A percentile compares a stretch with the other conserved stretches of the same genome.
Evolutionary conservation across 352 stramenopile genomes (phyloP).

Genomic region (Globisporangium spinosum): DNA sequence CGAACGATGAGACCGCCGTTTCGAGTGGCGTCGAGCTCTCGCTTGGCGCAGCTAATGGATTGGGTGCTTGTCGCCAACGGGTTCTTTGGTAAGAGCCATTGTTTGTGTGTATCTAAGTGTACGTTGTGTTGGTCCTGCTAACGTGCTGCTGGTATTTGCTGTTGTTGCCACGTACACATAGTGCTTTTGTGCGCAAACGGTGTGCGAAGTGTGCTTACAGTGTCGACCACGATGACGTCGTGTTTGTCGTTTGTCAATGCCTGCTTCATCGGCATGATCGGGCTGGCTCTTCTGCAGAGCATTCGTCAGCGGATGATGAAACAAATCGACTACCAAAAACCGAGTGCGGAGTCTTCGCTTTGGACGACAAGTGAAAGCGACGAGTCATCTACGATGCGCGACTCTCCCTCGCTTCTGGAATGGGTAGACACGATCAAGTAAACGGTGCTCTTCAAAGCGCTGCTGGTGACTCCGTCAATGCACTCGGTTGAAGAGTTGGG

Average conservation of each 20-base stretch:
- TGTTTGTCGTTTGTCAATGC: slow-evolving; percentile 49
- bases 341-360: not conserved
- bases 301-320: slow-evolving; percentile 8
- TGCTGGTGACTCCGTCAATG: slow-evolving; percentile 34
- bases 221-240: slow-evolving; percentile 47
- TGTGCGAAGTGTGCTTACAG: slow-evolving; percentile 58
- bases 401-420: slow-evolving; percentile 16
- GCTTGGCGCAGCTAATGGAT: slow-evolving; percentile 27
- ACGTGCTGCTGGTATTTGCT: not conserved
- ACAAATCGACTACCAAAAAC: not conserved
- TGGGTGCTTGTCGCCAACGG: slow-evolving; percentile 47
- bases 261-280: slow-evolving; percentile 22
- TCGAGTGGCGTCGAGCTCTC: slow-evolving; percentile 35
- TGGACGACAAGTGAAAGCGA: slow-evolving; percentile 26
- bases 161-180: slow-evolving; percentile 15
- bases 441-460: slow-evolving; percentile 18
- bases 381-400: slow-evolving; percentile 14
- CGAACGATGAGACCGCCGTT: slow-evolving; percentile 29
- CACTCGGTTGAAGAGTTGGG: slow-evolving; percentile 26
- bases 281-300: slow-evolving; percentile 18
- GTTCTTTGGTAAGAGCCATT: slow-evolving; percentile 39
- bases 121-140: not conserved
- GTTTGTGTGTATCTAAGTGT: not conserved
- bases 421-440: slow-evolving; percentile 34
- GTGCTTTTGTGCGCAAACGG: slow-evolving; percentile 52